These are phyloP conservation scores for Podaxis carcinomalis DNA, from an alignment of 768 basidiomycete genomes.

Conservation along the genomic window DNA sequence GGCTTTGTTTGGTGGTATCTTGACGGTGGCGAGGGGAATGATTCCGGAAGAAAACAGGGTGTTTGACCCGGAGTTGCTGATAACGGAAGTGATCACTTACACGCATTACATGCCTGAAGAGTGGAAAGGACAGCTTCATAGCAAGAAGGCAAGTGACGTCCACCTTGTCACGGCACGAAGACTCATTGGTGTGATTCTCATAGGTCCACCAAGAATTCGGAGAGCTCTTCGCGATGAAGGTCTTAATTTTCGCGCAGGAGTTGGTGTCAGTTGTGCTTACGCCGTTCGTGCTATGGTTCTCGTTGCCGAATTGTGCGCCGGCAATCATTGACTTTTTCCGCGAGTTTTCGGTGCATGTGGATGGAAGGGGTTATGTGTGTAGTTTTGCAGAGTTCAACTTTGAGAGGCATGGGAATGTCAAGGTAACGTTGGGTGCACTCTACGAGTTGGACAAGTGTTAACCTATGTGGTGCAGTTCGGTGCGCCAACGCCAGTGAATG, in stretches of 20 bases:
- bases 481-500: slow-evolving; percentile 65
- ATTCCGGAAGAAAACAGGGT: slow-evolving; percentile 91
- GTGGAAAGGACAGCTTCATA: slow-evolving; percentile 88
- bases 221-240: slow-evolving; percentile 90
- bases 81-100: slow-evolving; percentile 88
- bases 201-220: slow-evolving; percentile 92
- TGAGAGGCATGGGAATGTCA: slow-evolving; percentile 88
- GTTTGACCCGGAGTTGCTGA: slow-evolving; percentile 89
- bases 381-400: slow-evolving; percentile 99
- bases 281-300: slow-evolving; percentile 91
- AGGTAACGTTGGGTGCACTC: slow-evolving; percentile 38
- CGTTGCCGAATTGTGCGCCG: slow-evolving; percentile 84
- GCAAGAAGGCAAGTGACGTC: slow-evolving; percentile 59
- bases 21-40: slow-evolving; percentile 92
- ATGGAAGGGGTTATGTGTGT: slow-evolving; percentile 94
- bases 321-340: slow-evolving; percentile 97
- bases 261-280: slow-evolving; percentile 88
- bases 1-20: slow-evolving; percentile 78
- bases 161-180: neutral
- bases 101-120: slow-evolving; percentile 96
- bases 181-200: neutral
- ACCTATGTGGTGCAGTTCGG: slow-evolving; percentile 56
- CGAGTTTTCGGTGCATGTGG: slow-evolving; percentile 95
- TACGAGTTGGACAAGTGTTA: neutral
- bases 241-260: slow-evolving; percentile 83